Base-by-base conservation (phyloP, 129 eudicot species). In the Heracleum sosnowskyi region DNA sequence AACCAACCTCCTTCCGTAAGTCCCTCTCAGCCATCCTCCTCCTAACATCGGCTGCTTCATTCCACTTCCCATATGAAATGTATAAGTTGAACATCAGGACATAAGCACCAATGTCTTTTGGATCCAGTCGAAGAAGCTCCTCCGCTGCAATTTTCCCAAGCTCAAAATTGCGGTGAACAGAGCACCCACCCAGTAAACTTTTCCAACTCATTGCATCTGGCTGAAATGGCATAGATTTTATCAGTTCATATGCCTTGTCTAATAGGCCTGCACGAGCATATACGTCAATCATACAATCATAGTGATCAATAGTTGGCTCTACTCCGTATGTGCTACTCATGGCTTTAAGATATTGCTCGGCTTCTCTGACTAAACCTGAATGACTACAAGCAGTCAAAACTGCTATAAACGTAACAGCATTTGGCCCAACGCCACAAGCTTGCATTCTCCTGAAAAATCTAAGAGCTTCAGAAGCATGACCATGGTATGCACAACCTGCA, bases 141-240 rank as follows among this genome's bases (percentile, higher is more conserved):
- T 81, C 82, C 40, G 87, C 87, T 22, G 87, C 87, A 73, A 77
- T 10, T 74, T 81, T 74, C 3, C 87, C 87, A 4, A 84, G 80
- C 82, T 81, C 84, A 35, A 60, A 78, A 33, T 84, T 81, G 45
- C n/a, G n/a, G 42, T 84, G 85, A 16, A 84, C 78, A 62, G 42
- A 37, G 74, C 87, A 84, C 28, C 84, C 87, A 5, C 84, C 84
- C 22, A 84, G 34, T 31, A 84, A 57, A 47, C 79, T 45, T 64
- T 81, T 81, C 87, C 87, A 84, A 47, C 79, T 77, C 84, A 72
- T 78, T 1, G 77, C 79, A 63, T 73, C 80, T 1, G 87, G 82
- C 17, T 77, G 79, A 47, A 81, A 77, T 64, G 87, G 87, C 82
- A 77, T 45, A 12, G 62, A 12, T 2, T 60, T 47, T 31, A 84